phyloP scores from a whole-genome alignment of 1,284 basidiomycete genomes.

The Rhodotorula sp. region DNA sequence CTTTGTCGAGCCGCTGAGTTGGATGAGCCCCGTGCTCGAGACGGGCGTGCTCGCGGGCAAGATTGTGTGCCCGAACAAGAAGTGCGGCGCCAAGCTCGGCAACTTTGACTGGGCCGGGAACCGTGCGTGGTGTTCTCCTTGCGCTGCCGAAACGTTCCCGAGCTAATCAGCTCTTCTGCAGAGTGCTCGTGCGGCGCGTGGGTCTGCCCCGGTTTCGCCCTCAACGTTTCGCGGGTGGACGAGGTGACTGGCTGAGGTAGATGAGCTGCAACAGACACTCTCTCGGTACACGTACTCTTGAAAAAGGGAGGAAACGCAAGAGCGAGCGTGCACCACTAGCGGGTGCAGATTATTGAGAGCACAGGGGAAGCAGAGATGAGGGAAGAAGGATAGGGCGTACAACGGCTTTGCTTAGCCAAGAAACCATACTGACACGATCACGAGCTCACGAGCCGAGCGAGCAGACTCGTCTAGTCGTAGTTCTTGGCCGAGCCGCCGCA shows the following conservation, averaged over 20 bases:
- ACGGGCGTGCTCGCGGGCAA: conserved; percentile 78
- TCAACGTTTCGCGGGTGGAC: conserved; percentile 43
- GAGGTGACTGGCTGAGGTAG: conserved; percentile 28
- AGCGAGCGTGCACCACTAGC: too few relatives aligned
- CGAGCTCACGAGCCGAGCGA: too few relatives aligned
- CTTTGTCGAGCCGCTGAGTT: conserved; percentile 90
- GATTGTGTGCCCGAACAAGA: conserved; percentile 85
- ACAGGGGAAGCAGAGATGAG: too few relatives aligned
- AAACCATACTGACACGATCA: too few relatives aligned
- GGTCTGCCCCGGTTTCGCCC: conserved; percentile 46
- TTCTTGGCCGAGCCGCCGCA: conserved; percentile 30
- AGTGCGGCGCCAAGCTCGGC: conserved; percentile 86
- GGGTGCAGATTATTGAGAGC: too few relatives aligned
- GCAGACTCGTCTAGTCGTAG: conserved; percentile 25
- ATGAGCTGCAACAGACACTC: too few relatives aligned
- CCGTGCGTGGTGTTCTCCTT: conserved; percentile 13
- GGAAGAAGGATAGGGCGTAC: too few relatives aligned
- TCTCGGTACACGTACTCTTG: too few relatives aligned
- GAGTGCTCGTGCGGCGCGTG: conserved; percentile 47
- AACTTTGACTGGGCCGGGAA: conserved; percentile 97
- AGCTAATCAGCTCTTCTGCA: neutral
- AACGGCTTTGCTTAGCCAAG: too few relatives aligned
- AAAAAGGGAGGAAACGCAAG: too few relatives aligned
- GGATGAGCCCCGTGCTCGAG: conserved; percentile 85
- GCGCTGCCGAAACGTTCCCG: too few relatives aligned